Evolutionary conservation across 2,329 filamentous ascomycete species (phyloP), one percentile per base, ranked within the genome.

Genomic region (Fusarium sp.): DNA sequence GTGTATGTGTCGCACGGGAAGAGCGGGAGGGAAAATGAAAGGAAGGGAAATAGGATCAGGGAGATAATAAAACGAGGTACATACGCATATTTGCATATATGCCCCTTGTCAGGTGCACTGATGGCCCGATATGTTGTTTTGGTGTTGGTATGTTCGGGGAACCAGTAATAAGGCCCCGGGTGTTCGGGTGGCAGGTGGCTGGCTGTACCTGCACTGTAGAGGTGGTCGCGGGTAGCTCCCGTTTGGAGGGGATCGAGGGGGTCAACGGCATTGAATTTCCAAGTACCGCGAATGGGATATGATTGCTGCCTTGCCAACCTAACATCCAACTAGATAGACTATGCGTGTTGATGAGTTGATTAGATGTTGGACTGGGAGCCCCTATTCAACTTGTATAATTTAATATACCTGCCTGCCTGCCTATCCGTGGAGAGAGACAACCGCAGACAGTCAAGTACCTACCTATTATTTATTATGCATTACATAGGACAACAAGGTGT

Each of bases 21-120:
- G 37, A 38, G 37, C 32, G 39, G 39, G 13, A 29, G 9, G 27
- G 4, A 29, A 10, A 29, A 9, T 4, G 10, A 29, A 29, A 25
- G 23, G 23, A 25, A 25, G 8, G 23, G 27, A 39, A 31, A 29
- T 19, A n/a, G 31, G n/a, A 37, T 21, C 27, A 41, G 19, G 17
- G 37, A 29, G 32, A 17, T 19, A 31, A 31, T 15, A 38, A 36
- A 58, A 46, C 36, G 55, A 61, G 45, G 23, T 54, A 37, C 25
- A 19, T 54, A 37, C 25, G 55, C 31, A 31, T 56, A 44, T 44
- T 29, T 53, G 36, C 60, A 61, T 39, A 48, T 50, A 25, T 25
- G n/a, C 23, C 54, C 45, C 45, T 55, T 61, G 50, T 17, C 33
- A 31, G 27, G 27, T 45, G 32, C 32, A 49, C 43, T 43, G 52